phyloP scores from a whole-genome alignment of 305 asterid species.

The Fraxinus sp. region DNA sequence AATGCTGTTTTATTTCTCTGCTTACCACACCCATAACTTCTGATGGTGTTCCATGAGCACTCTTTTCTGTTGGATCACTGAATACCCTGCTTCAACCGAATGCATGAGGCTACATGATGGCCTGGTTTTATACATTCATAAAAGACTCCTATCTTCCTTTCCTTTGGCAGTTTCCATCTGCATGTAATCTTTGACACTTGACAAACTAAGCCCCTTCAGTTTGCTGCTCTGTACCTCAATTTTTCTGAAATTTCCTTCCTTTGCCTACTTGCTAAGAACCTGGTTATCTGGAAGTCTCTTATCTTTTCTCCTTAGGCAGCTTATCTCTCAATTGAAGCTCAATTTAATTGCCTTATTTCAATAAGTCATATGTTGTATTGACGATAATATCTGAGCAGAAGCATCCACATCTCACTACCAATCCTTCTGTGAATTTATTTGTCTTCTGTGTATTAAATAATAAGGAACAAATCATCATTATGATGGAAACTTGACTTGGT shows the following conservation, averaged over 20 bases:
- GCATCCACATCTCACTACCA: background rate
- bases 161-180: background rate
- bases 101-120: background rate
- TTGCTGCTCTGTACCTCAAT: background rate
- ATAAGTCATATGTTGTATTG: background rate
- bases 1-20: background rate
- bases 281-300: background rate
- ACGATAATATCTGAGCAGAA: background rate
- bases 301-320: background rate
- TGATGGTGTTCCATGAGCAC: background rate
- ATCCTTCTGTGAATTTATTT: background rate
- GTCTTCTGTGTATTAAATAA: background rate
- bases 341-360: background rate
- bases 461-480: background rate
- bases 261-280: background rate
- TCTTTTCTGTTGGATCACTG: background rate
- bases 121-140: background rate
- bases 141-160: background rate
- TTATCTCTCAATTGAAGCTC: background rate
- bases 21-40: background rate
- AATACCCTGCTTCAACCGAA: background rate
- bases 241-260: background rate
- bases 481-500: background rate
- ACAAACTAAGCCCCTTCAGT: background rate
- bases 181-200: background rate